Conservation (phyloP, 2,329 filamentous ascomycete species). For the Alternaria sp. region DNA sequence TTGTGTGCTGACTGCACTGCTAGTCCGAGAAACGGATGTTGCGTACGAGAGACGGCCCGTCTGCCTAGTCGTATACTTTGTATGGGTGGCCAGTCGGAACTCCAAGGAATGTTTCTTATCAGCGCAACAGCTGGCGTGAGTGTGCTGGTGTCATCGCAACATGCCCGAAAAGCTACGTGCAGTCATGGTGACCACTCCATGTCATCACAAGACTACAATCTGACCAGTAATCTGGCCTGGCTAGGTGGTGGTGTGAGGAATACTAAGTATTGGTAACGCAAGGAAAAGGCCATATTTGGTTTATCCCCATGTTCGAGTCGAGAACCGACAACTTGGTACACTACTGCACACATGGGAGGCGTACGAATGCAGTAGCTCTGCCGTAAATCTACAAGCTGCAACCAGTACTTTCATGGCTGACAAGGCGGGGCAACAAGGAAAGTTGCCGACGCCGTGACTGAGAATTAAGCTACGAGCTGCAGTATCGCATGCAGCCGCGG, state of each 20-base stretch:
- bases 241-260: slow-evolving; percentile 1
- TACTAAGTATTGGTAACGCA: slow-evolving; percentile 4
- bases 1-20: slow-evolving; percentile 9
- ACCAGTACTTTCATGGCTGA: slow-evolving; percentile 10
- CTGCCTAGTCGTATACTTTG: not conserved
- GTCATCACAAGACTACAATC: not conserved
- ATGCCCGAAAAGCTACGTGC: not conserved
- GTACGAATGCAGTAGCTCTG: slow-evolving; percentile 13
- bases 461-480: not conserved
- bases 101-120: not conserved
- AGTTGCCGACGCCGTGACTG: slow-evolving; percentile 9
- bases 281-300: slow-evolving; percentile 1
- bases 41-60: not conserved
- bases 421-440: slow-evolving; percentile 13
- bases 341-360: slow-evolving; percentile 4
- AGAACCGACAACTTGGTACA: slow-evolving; percentile 4
- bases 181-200: slow-evolving; percentile 3
- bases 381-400: slow-evolving; percentile 6
- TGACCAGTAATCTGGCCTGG: not conserved
- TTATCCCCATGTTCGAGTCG: not conserved
- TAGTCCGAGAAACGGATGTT: not conserved
- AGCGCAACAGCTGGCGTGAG: slow-evolving; percentile 4
- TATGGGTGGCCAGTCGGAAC: not conserved
- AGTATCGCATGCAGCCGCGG: not conserved
- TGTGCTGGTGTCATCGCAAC: not conserved